Conservation (phyloP, 495 filamentous ascomycete species). For the Rhizodiscina lignyota region DNA sequence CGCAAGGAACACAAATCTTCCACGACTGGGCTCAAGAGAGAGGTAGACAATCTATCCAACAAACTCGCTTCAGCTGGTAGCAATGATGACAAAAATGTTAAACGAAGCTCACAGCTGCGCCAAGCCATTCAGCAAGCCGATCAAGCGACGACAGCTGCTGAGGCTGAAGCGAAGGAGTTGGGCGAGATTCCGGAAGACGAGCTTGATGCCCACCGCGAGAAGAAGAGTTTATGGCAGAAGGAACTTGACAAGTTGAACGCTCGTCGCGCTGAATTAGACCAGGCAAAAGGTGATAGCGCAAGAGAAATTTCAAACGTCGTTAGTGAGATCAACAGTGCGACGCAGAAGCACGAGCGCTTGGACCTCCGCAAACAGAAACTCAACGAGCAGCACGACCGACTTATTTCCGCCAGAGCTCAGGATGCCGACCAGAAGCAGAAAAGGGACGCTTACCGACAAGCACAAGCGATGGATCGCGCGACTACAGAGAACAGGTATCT, state of each 20-base stretch:
- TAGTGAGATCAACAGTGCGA: slow-evolving; percentile 45
- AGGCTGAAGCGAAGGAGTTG: slow-evolving; percentile 46
- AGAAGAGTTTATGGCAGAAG: slow-evolving; percentile 40
- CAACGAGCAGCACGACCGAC: slow-evolving; percentile 60
- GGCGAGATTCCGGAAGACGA: slow-evolving; percentile 54
- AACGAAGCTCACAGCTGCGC: slow-evolving; percentile 60
- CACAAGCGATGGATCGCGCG: slow-evolving; percentile 44
- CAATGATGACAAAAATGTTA: slow-evolving; percentile 66
- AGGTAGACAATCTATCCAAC: slow-evolving; percentile 57
- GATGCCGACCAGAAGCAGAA: slow-evolving; percentile 60
- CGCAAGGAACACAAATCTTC: slow-evolving; percentile 67
- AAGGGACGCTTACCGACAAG: slow-evolving; percentile 48
- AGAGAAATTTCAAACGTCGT: slow-evolving; percentile 42
- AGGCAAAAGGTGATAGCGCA: slow-evolving; percentile 47
- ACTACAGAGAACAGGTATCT: slow-evolving; percentile 33
- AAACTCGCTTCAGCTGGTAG: slow-evolving; percentile 55
- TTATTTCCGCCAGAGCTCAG: slow-evolving; percentile 58
- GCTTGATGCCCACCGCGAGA: slow-evolving; percentile 36
- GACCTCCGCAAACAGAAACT: slow-evolving; percentile 58
- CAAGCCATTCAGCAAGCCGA: slow-evolving; percentile 73
- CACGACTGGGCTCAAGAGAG: slow-evolving; percentile 53
- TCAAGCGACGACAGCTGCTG: slow-evolving; percentile 46
- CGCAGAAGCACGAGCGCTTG: slow-evolving; percentile 66
- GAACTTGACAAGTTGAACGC: slow-evolving; percentile 39
- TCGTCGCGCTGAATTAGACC: slow-evolving; percentile 32